Evolutionary conservation across 1,284 basidiomycete genomes (phyloP), one percentile per base, ranked within the genome.

Genomic region (Puccinia triticina): DNA sequence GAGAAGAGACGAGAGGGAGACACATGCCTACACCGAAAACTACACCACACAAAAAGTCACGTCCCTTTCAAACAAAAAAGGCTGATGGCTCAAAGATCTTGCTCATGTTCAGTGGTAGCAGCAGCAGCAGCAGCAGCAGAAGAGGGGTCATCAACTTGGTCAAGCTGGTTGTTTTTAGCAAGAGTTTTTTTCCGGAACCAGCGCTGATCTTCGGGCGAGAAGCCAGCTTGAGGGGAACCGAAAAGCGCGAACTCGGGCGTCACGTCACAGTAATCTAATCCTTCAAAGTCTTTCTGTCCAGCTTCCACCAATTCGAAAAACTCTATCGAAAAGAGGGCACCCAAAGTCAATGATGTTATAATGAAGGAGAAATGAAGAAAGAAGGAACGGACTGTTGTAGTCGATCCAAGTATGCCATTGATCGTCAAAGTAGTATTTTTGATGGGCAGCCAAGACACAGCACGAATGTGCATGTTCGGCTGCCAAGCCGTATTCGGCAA

Each of bases 351-450:
- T 67, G 34, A 59, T 18, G 26, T 69, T 67, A 29, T 67, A 32
- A 34, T 32, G 34, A 26, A 34, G 18, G 5, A 55, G n/a, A 57
- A 50, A 53, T 46, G n/a, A 73, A 64, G 32, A 40, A 64, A 46
- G 48, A 5, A 23, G 21, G 37, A 21, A 75, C 71, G 11, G 23
- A 82, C 83, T 82, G 53, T 83, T 79, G 48, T 83, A 83, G 75
- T 83, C 80, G 32, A 83, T 83, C 83, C 83, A 83, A 18, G 83
- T 83, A 48, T 76, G 43, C 83, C 83, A 83, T 40, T 69, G 64
- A 29, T 82, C 83, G 34, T 83, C 77, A 34, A 76, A 46, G 34
- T n/a, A 69, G 43, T 82, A 83, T 37, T 83, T 77, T 32, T 55
- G 64, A 34, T 73, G 55, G 14, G 80, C 83, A 16, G 83, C 83